These are phyloP conservation scores for Chrysochromulina tobinii DNA, from an alignment of 78 protist genomes.

Conservation along the genomic window DNA sequence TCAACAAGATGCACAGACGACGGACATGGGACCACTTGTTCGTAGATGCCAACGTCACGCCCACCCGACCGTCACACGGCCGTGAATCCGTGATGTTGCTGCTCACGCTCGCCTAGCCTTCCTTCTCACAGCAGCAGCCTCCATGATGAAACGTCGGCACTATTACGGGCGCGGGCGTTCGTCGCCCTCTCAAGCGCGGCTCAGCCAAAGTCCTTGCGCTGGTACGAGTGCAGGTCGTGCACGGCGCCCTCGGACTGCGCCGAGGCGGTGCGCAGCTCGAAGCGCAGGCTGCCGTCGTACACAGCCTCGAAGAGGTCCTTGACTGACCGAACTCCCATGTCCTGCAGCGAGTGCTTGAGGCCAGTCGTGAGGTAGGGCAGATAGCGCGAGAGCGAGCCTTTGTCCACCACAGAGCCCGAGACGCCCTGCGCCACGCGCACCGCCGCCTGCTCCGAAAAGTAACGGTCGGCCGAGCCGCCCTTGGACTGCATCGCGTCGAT, in stretches of 20 bases:
- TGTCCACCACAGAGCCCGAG: conserved; percentile 82
- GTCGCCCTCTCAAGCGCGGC: background rate
- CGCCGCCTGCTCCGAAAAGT: conserved; percentile 64
- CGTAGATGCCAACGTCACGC: too few relatives aligned
- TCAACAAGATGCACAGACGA: too few relatives aligned
- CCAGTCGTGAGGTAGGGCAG: background rate
- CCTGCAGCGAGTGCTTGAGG: conserved; percentile 81
- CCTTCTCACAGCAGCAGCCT: too few relatives aligned
- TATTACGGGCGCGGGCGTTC: too few relatives aligned
- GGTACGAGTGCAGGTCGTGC: conserved; percentile 66
- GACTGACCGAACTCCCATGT: conserved; percentile 66
- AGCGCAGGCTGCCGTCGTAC: conserved; percentile 65
- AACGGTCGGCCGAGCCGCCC: conserved; percentile 64
- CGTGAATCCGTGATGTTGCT: too few relatives aligned
- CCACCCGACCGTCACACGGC: too few relatives aligned
- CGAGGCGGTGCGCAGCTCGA: conserved; percentile 73
- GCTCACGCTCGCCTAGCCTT: too few relatives aligned
- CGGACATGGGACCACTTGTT: too few relatives aligned
- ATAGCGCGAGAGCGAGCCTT: conserved; percentile 68
- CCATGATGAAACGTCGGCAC: too few relatives aligned
- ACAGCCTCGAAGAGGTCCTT: conserved; percentile 40
- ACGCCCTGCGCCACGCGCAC: conserved; percentile 88
- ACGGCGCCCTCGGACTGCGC: conserved; percentile 80
- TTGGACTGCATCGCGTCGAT: conserved; percentile 82
- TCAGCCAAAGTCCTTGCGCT: background rate